These are phyloP conservation scores for Pythium sp. DNA, from an alignment of 352 stramenopile species.

Conservation along the genomic window DNA sequence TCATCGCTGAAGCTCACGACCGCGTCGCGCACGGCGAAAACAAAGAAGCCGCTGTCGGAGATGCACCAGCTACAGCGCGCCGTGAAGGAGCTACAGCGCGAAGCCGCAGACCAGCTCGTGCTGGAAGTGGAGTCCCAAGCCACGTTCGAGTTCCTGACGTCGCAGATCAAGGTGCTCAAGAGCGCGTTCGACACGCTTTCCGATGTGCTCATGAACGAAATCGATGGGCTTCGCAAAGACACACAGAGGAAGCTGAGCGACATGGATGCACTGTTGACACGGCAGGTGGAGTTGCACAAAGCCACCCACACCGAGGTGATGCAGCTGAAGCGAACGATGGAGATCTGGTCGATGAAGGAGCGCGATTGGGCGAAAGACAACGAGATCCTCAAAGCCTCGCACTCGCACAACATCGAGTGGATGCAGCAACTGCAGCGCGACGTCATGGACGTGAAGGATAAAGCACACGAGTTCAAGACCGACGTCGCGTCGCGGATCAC, in stretches of 20 bases:
- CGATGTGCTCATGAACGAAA: conserved; percentile 72
- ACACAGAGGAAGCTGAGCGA: conserved; percentile 56
- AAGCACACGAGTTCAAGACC: conserved; percentile 58
- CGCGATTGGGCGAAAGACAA: conserved; percentile 86
- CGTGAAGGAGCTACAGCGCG: conserved; percentile 73
- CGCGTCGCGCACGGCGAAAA: conserved; percentile 62
- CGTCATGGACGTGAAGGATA: conserved; percentile 78
- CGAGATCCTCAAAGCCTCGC: conserved; percentile 80
- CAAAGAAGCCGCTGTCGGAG: conserved; percentile 76
- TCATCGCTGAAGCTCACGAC: conserved; percentile 49
- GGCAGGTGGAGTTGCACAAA: conserved; percentile 60
- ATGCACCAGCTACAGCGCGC: conserved; percentile 80
- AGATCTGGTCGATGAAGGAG: conserved; percentile 80
- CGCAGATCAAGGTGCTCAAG: conserved; percentile 71
- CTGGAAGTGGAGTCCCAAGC: conserved; percentile 79
- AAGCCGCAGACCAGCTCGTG: conserved; percentile 68
- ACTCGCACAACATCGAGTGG: conserved; percentile 82
- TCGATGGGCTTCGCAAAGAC: conserved; percentile 68
- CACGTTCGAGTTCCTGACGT: conserved; percentile 81
- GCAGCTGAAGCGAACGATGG: conserved; percentile 71
- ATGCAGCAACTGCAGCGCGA: conserved; percentile 85
- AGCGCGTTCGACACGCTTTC: conserved; percentile 76
- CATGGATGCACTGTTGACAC: conserved; percentile 54
- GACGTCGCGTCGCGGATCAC: conserved; percentile 55
- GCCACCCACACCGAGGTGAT: conserved; percentile 63